phyloP scores from a whole-genome alignment of 2,329 filamentous ascomycete genomes.

The Cercospora sp. region DNA sequence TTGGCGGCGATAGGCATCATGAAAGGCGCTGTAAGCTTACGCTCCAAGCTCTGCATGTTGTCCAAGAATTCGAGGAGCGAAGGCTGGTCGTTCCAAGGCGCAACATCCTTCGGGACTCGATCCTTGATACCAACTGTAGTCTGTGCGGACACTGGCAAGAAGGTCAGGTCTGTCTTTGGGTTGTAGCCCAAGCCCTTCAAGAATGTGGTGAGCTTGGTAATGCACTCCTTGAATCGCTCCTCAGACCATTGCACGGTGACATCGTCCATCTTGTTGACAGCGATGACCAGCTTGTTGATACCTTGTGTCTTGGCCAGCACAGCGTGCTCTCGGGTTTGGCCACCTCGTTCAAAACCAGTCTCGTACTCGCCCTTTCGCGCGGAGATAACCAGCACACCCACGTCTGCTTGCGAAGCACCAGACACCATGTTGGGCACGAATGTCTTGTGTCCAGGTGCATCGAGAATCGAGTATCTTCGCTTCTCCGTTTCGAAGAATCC shows the following conservation, averaged over 20 bases:
- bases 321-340: slow-evolving; percentile 95
- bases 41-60: slow-evolving; percentile 85
- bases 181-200: slow-evolving; percentile 93
- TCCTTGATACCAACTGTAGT: slow-evolving; percentile 84
- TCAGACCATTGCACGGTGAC: slow-evolving; percentile 94
- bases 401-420: slow-evolving; percentile 71
- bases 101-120: slow-evolving; percentile 72
- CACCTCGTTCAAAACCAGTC: slow-evolving; percentile 94
- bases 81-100: slow-evolving; percentile 83
- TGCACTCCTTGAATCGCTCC: slow-evolving; percentile 89
- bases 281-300: slow-evolving; percentile 93
- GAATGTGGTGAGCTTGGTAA: slow-evolving; percentile 80
- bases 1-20: slow-evolving; percentile 99
- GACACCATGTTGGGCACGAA: slow-evolving; percentile 99
- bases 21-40: slow-evolving; percentile 95
- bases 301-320: slow-evolving; percentile 97
- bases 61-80: slow-evolving; percentile 96
- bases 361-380: slow-evolving; percentile 98
- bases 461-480: slow-evolving; percentile 91
- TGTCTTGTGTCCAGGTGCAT: slow-evolving; percentile 96
- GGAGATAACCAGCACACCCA: slow-evolving; percentile 93
- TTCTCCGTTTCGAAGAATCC: slow-evolving; percentile 97
- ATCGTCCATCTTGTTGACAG: slow-evolving; percentile 99
- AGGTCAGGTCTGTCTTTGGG: slow-evolving; percentile 85
- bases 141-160: slow-evolving; percentile 96